These are phyloP conservation scores for Saccharomycopsis sp. DNA, from an alignment of 805 yeast genomes.

Conservation along the genomic window DNA sequence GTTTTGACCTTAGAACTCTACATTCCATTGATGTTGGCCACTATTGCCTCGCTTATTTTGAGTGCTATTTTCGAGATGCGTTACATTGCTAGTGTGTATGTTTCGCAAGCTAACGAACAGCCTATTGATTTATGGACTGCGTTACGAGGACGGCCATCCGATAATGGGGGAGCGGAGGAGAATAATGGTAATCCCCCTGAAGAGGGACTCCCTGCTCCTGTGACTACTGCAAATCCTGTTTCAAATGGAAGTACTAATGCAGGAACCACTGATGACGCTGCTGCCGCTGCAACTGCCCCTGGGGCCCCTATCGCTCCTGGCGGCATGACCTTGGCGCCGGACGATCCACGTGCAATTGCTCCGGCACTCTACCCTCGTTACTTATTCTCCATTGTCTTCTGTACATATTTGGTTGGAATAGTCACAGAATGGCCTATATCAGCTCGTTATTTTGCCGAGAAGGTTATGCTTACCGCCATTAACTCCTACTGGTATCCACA, in stretches of 20 bases:
- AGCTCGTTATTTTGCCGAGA: conserved; percentile 53
- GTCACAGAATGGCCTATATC: conserved; percentile 57
- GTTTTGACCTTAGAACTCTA: conserved; percentile 46
- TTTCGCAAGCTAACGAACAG: conserved; percentile 68
- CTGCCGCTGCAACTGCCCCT: conserved; percentile 22
- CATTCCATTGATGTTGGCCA: conserved; percentile 60
- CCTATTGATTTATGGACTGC: conserved; percentile 61
- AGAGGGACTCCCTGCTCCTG: not conserved
- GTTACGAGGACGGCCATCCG: conserved; percentile 51
- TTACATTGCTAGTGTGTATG: conserved; percentile 58
- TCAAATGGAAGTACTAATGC: conserved; percentile 11
- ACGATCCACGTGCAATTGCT: conserved; percentile 50
- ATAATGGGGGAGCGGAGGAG: too few species aligned
- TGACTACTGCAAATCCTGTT: conserved; percentile 17
- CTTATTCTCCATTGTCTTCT: conserved; percentile 45
- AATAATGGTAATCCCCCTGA: too few species aligned
- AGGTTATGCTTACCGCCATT: conserved; percentile 39
- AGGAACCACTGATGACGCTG: conserved; percentile 18
- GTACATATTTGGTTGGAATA: conserved; percentile 51
- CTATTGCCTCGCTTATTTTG: conserved; percentile 61
- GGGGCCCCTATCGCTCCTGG: conserved; percentile 24
- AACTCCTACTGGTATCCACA: conserved; percentile 89
- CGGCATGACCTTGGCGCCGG: conserved; percentile 26
- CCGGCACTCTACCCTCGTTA: conserved; percentile 54
- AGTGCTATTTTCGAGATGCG: conserved; percentile 72